Evolutionary conservation across 148 eudicot species (phyloP).

Genomic region (Drosera capensis): DNA sequence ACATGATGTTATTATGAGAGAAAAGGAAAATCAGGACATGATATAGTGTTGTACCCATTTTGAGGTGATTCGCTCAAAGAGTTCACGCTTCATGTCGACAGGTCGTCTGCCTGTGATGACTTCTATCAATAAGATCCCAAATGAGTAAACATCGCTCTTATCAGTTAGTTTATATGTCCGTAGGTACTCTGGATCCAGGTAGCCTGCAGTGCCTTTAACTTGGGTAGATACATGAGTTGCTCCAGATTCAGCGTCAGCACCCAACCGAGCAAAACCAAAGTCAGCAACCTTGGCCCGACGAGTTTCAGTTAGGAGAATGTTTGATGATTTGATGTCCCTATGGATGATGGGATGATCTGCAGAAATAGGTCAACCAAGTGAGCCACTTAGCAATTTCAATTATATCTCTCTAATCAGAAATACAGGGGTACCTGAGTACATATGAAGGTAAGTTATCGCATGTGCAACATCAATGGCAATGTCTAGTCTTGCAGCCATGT

Average conservation of each 20-base stretch:
- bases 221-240: slow-evolving; percentile 76
- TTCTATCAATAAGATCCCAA: slow-evolving; percentile 82
- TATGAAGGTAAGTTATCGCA: slow-evolving; percentile 87
- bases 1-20: background rate
- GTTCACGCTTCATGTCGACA: slow-evolving; percentile 43
- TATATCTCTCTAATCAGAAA: background rate
- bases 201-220: slow-evolving; percentile 95
- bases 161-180: slow-evolving; percentile 76
- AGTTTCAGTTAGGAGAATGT: slow-evolving; percentile 64
- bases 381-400: background rate
- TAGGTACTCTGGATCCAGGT: slow-evolving; percentile 85
- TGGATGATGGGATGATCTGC: slow-evolving; percentile 92
- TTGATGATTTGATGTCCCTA: slow-evolving; percentile 85
- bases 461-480: slow-evolving; percentile 83
- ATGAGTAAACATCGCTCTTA: slow-evolving; percentile 91
- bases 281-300: slow-evolving; percentile 79
- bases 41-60: slow-evolving; percentile 45
- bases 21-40: background rate
- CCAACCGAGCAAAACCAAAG: slow-evolving; percentile 82
- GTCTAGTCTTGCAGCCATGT: slow-evolving; percentile 55
- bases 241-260: slow-evolving; percentile 46
- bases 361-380: background rate
- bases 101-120: slow-evolving; percentile 86
- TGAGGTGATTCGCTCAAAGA: slow-evolving; percentile 49
- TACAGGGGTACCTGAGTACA: slow-evolving; percentile 45